Evolutionary conservation across 768 basidiomycete species (phyloP).

Genomic region (Calocera viscosa): DNA sequence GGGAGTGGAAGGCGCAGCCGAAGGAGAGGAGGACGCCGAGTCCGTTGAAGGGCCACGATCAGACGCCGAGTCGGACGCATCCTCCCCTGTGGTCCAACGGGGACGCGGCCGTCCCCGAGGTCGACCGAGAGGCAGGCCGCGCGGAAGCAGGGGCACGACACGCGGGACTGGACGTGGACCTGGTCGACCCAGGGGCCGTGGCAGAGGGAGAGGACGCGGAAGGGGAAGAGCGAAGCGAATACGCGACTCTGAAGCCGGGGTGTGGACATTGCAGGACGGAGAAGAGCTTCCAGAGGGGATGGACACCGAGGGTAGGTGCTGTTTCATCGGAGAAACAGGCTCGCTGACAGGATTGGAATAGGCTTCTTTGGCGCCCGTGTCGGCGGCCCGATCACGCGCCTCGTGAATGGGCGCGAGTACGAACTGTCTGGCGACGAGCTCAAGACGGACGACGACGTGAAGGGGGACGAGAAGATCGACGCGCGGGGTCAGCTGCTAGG

Average conservation of each 20-base stretch:
- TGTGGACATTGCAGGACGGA: slow-evolving; percentile 7
- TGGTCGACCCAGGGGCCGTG: slow-evolving; percentile 19
- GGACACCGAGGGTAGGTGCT: slow-evolving; percentile 29
- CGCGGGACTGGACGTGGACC: slow-evolving; percentile 12
- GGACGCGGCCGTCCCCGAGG: slow-evolving; percentile 15
- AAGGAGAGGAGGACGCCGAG: slow-evolving; percentile 26
- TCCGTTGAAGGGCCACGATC: slow-evolving; percentile 21
- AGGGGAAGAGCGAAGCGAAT: slow-evolving; percentile 7
- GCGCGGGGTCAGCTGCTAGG: slow-evolving; percentile 67
- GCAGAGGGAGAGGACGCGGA: background rate
- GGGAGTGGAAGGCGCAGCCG: slow-evolving; percentile 29
- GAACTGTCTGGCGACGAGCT: slow-evolving; percentile 85
- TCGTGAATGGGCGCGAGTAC: slow-evolving; percentile 56
- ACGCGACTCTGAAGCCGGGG: background rate
- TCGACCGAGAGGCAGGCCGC: slow-evolving; percentile 9
- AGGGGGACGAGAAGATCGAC: slow-evolving; percentile 89
- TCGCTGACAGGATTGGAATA: background rate
- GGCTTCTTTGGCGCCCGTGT: slow-evolving; percentile 11
- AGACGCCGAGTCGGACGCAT: slow-evolving; percentile 19
- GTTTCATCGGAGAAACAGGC: slow-evolving; percentile 21
- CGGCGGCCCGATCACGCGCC: slow-evolving; percentile 18
- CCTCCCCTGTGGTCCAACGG: slow-evolving; percentile 10
- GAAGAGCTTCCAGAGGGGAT: slow-evolving; percentile 27
- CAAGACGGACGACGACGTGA: slow-evolving; percentile 65
- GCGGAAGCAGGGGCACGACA: slow-evolving; percentile 10